Base-by-base conservation (phyloP, 2,329 filamentous ascomycete genomes). In the Aspergillus pseudoterreus region DNA sequence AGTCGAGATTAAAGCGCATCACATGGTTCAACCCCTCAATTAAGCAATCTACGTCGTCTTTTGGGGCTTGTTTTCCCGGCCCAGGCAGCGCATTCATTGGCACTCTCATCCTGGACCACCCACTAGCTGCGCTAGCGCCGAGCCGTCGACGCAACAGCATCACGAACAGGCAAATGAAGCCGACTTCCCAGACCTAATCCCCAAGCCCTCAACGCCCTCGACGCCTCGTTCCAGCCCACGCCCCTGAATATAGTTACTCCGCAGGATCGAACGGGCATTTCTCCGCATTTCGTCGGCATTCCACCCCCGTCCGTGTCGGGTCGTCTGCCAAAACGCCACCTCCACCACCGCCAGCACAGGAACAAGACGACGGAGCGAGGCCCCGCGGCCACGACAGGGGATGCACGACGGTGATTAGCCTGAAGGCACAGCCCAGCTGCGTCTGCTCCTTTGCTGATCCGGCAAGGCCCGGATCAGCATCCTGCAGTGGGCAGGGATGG, bases 401-500 rank as follows among this genome's bases (percentile, higher is more conserved):
- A 6, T 36, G 22, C 4, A 22, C 5, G 6, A 5, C 22, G 1
- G 6, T 38, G 15, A 42, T 42, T 42, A 44, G 22, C 15, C 47
- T 45, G n/a, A 30, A 38, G n/a, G 39, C 39, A 42, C 39, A 4
- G 39, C 11, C 39, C 39, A 14, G 11, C 6, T 12, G 6, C 39
- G 21, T 6, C 44, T n/a, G 30, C 32, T 46, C 44, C 44, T 46
- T 46, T 46, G 44, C 32, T 22, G 32, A 50, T 50, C 47, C 47
- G 47, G 47, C 43, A 6, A 44, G 14, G 2, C 21, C 42, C 47
- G 47, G 47, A 50, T 50, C 41, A 36, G 24, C 47, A 22, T 22
- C 32, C 14, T 22, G 14, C 36, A 30, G 21, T 48, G 12, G 14
- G 19, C 19, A 19, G 19, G 19, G 19, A 19, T 19, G 12, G 17